Evolutionary conservation across 768 basidiomycete genomes (phyloP), one percentile per base, ranked within the genome.

Genomic region (Candolleomyces eurysporus): DNA sequence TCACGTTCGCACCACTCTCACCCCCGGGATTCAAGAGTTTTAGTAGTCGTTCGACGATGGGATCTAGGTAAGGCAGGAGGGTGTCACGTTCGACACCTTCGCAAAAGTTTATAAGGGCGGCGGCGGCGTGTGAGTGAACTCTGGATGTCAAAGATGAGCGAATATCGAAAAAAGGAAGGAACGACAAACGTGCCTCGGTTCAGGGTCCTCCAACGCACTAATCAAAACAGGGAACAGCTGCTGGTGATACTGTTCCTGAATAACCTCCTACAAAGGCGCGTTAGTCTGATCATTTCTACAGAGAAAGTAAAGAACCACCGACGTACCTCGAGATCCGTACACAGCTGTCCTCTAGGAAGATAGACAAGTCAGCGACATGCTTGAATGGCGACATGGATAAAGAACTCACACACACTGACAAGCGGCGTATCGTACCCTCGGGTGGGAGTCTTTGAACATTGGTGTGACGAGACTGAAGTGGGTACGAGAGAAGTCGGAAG

Each of bases 91-190:
- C 88, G 40, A 92, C 91, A 40, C 92, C 91, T 70, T 94, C 90
- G 72, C 92, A 95, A 75, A 94, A 94, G 71, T 95, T 96, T 71
- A 94, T 92, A 22, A 95, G 79, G 0, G 92, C 92, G 0, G 93
- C 89, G 0, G 92, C 91, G 1, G 94, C 91, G 67, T 96, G 93
- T 0, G 92, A 82, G 63, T 94, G 92, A 0, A 95, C 91, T 26
- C 93, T 94, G 0, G 88, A 17, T 26, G 26, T 26, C 2, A 26
- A 26, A 26, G 26, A 26, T 26, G 26, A 26, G 26, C 4, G 26
- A 26, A 26, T 26, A 26, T 26, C 45, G 36, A 22, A 4, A 4
- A 31, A 14, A 22, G n/a, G 2, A 4, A 43, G 19, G 5, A 21
- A 5, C 14, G 21, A 19, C 8, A 1, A n/a, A 67, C 77, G 48